These are phyloP conservation scores for Combretum micranthum DNA, from an alignment of 345 rosid species.

Conservation along the genomic window DNA sequence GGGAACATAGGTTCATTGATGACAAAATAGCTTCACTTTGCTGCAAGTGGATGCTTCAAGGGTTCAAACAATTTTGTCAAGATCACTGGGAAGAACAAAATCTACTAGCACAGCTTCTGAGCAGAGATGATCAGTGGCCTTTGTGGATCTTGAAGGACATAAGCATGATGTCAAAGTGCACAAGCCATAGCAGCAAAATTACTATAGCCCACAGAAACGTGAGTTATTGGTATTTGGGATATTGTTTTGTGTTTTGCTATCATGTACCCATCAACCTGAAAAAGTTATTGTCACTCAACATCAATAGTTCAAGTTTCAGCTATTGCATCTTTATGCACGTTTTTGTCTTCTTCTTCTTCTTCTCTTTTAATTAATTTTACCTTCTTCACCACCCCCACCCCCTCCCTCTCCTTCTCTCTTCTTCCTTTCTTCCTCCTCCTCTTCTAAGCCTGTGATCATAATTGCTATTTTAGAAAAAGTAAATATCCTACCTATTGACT, in stretches of 20 bases:
- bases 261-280: background rate
- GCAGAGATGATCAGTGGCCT: constrained; percentile 70
- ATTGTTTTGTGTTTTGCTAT: too few species aligned
- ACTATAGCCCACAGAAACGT: constrained; percentile 15
- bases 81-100: constrained; percentile 53
- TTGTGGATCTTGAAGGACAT: constrained; percentile 54
- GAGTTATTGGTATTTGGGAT: constrained; percentile 18
- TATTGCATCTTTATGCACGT: too few species aligned
- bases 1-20: constrained; percentile 37
- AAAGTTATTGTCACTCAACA: too few species aligned
- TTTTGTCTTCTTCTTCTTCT: too few species aligned
- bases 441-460: too few species aligned
- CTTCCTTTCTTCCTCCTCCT: too few species aligned
- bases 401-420: too few species aligned
- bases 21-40: constrained; percentile 43
- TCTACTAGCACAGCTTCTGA: constrained; percentile 55
- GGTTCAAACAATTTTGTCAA: constrained; percentile 48
- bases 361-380: too few species aligned
- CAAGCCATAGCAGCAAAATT: constrained; percentile 12
- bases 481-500: too few species aligned
- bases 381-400: too few species aligned
- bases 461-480: too few species aligned
- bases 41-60: constrained; percentile 55
- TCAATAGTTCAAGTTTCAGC: too few species aligned
- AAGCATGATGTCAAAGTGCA: constrained; percentile 16